phyloP scores from a whole-genome alignment of 306 rosid species.

The Vigna radiata region DNA sequence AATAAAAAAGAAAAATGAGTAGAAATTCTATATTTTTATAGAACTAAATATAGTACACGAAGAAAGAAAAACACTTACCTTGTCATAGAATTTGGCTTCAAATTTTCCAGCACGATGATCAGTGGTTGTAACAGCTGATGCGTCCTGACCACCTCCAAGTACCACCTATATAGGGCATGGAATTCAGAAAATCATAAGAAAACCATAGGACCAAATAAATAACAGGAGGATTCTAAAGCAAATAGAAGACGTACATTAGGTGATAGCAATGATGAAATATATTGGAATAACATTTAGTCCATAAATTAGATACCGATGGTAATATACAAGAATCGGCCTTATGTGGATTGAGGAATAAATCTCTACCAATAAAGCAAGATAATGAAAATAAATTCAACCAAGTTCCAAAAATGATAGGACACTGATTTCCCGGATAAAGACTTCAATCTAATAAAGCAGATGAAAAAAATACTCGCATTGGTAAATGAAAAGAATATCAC shows the following conservation, averaged over 20 bases:
- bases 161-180: constrained; percentile 63
- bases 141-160: constrained; percentile 99
- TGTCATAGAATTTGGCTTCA: constrained; percentile 91
- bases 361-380: not conserved
- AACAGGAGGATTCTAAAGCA: constrained; percentile 1
- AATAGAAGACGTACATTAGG: not conserved
- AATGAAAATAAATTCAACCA: not conserved
- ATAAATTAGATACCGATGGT: not conserved
- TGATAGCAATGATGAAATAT: not conserved
- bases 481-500: constrained; percentile 14
- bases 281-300: not conserved
- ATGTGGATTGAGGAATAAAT: not conserved
- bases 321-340: not conserved
- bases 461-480: not conserved
- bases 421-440: not conserved
- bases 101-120: constrained; percentile 89
- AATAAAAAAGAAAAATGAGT: not conserved
- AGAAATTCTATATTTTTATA: not conserved
- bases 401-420: not conserved
- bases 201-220: not conserved
- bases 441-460: constrained; percentile 23
- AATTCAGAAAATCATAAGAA: constrained; percentile 15
- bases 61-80: constrained; percentile 51
- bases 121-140: constrained; percentile 84
- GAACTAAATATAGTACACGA: not conserved